phyloP scores from a whole-genome alignment of 2,329 filamentous ascomycete genomes.

The Aspergillus carbonarius region DNA sequence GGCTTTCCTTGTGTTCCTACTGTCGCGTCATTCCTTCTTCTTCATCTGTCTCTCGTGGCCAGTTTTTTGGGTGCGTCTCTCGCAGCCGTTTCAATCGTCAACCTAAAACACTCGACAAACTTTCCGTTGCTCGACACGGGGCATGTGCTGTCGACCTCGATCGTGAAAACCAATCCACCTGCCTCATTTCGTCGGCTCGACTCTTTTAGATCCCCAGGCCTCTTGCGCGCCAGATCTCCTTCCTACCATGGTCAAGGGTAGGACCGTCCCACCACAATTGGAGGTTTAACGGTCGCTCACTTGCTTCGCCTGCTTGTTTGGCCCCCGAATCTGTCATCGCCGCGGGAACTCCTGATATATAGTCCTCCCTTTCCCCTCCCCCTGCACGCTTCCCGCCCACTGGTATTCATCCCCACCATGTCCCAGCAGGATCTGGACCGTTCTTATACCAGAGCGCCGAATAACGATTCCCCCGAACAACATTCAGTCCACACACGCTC shows the following conservation, averaged over 20 bases:
- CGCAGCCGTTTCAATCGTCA: slow-evolving; percentile 7
- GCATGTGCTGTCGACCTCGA: slow-evolving; percentile 1
- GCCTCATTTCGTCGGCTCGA: slow-evolving; percentile 4
- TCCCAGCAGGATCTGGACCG: slow-evolving; percentile 27
- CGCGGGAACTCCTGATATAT: slow-evolving; percentile 2
- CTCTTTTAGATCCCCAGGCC: background rate
- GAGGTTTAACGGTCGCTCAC: slow-evolving; percentile 17
- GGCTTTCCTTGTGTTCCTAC: slow-evolving; percentile 5
- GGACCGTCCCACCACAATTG: slow-evolving; percentile 12
- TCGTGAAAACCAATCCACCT: background rate
- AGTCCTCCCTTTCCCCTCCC: background rate
- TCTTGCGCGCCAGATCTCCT: background rate
- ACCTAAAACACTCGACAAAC: slow-evolving; percentile 16
- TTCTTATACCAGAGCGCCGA: slow-evolving; percentile 33
- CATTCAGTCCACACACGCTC: slow-evolving; percentile 36
- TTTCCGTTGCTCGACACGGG: slow-evolving; percentile 7
- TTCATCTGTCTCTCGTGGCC: background rate
- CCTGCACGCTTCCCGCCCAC: slow-evolving; percentile 15
- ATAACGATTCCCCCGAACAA: slow-evolving; percentile 31
- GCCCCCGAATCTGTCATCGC: background rate
- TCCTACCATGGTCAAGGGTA: slow-evolving; percentile 19
- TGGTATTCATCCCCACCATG: slow-evolving; percentile 15
- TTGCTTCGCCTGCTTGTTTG: slow-evolving; percentile 1
- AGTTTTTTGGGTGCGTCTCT: slow-evolving; percentile 2
- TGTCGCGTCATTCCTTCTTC: background rate